Percentiles rank a stretch among this genome's conserved stretches.
phyloP scores from a whole-genome alignment of 1,139 yeast genomes.

The Zygosaccharomyces pseudobailii region DNA sequence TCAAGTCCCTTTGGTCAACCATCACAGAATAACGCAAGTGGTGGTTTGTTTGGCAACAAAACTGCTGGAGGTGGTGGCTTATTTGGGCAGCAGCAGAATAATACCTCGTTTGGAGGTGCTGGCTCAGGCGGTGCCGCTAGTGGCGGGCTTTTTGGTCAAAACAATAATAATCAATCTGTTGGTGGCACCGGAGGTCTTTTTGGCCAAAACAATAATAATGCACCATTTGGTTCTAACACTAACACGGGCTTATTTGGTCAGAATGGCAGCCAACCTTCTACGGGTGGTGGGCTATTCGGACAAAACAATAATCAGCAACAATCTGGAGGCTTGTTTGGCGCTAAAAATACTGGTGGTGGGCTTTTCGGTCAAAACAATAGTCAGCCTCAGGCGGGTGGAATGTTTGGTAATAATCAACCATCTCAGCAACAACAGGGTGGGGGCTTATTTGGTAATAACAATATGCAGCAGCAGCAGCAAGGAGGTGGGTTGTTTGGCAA shows the following conservation, averaged over 20 bases:
- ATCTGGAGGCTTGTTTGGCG: slow-evolving; percentile 31
- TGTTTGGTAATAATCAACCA: slow-evolving; percentile 31
- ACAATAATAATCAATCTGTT: slow-evolving; percentile 3
- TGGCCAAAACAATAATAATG: slow-evolving; percentile 22
- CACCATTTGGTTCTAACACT: slow-evolving; percentile 29
- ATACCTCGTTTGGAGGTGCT: slow-evolving; percentile 14
- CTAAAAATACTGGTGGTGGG: slow-evolving; percentile 22
- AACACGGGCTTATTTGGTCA: slow-evolving; percentile 16
- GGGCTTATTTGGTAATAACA: slow-evolving; percentile 34
- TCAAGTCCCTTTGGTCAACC: slow-evolving; percentile 17
- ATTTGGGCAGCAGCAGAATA: slow-evolving; percentile 18
- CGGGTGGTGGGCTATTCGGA: slow-evolving; percentile 38
- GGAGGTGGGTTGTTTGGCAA: slow-evolving; percentile 11
- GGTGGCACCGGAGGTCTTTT: slow-evolving; percentile 27
- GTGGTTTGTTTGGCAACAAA: slow-evolving; percentile 38
- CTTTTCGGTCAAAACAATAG: slow-evolving; percentile 12
- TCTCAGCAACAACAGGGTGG: slow-evolving; percentile 17
- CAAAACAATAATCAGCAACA: slow-evolving; percentile 11
- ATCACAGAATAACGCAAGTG: slow-evolving; percentile 13
- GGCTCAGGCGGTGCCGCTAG: slow-evolving; percentile 1
- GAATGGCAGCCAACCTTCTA: slow-evolving; percentile 23
- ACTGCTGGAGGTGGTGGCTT: slow-evolving; percentile 28
- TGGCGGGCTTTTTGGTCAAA: slow-evolving; percentile 34
- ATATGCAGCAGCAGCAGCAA: slow-evolving; percentile 9
- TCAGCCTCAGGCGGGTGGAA: slow-evolving; percentile 23